Base-by-base conservation (phyloP, 306 rosid species). In the Hippophae gyantsensis region DNA sequence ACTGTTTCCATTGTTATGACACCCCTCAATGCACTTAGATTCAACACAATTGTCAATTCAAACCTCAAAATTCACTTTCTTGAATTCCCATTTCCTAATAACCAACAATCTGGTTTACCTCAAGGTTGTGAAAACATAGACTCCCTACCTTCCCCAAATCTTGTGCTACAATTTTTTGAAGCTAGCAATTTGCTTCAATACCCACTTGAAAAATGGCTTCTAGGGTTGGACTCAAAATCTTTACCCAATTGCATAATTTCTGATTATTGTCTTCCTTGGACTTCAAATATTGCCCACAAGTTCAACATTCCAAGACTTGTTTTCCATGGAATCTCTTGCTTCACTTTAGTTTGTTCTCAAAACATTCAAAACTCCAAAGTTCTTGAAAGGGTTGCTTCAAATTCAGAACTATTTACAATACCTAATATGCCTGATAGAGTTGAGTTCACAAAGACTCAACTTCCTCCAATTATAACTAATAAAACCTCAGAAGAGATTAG, bases 1-100 rank as follows among this genome's bases (percentile, higher is more conserved):
- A 12, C 13, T 7, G 52, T 48, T 12, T 11, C 52, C 18, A 48
- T 12, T 9, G 65, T 49, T 45, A 27, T 53, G 27, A 61, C 65
- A 7, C 65, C 65, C 25, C 65, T 55, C 13, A 65, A 65, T 23
- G 43, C 54, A 6, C 3, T 48, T 56, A 48, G 62, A 10, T 56
- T 57, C 54, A 41, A 56, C 41, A 32, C 54, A 23, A 46, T 48
- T 5, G 13, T 61, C 56, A 5, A 47, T 18, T 26, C 27, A 8
- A 23, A 43, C 11, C 65, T 61, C 7, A 9, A 12, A 7, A 47
- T 61, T 46, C 45, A 41, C 2, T n/a, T 61, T 13, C 42, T 61
- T 42, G 10, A 6, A 14, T 46, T 61, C 9, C 56, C 3, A 7
- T 47, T 61, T 40, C 56, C 65, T 1, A 18, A 18, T 18, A 4